Evolutionary conservation across 768 basidiomycete species (phyloP).

Genomic region (Leccinum obscurum): DNA sequence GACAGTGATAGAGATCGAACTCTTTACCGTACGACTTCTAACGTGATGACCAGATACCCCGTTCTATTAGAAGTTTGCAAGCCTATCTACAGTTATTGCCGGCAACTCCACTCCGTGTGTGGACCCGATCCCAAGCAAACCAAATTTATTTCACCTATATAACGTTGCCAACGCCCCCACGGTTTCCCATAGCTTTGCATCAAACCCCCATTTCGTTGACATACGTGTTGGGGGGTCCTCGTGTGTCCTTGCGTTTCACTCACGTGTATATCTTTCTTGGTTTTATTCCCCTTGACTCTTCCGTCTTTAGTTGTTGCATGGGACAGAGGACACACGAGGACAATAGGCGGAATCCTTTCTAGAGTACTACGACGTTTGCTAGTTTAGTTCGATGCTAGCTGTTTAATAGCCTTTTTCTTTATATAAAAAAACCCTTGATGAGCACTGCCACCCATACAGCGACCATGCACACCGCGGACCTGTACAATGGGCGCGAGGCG

Average conservation of each 20-base stretch:
- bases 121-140: conserved; percentile 28
- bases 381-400: conserved; percentile 31
- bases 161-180: conserved; percentile 32
- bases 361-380: conserved; percentile 30
- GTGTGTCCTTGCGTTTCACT: conserved; percentile 20
- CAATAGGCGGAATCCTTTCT: conserved; percentile 19
- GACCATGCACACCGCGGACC: conserved; percentile 23
- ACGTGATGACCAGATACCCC: conserved; percentile 37
- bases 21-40: conserved; percentile 35
- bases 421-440: conserved; percentile 17
- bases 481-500: conserved; percentile 32
- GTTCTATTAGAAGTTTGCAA: conserved; percentile 35
- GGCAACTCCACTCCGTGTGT: conserved; percentile 24
- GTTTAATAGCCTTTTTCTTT: conserved; percentile 28
- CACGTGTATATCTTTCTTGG: conserved; percentile 27
- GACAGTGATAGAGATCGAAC: conserved; percentile 17
- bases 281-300: conserved; percentile 16
- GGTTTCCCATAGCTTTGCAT: conserved; percentile 29
- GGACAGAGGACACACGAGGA: conserved; percentile 22
- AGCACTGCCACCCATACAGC: conserved; percentile 25
- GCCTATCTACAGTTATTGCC: conserved; percentile 36
- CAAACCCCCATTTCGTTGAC: conserved; percentile 12
- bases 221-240: conserved; percentile 12
- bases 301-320: conserved; percentile 15
- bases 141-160: conserved; percentile 38